Evolutionary conservation across 2,329 filamentous ascomycete species (phyloP).

Genomic region (Aureobasidium melanogenum): DNA sequence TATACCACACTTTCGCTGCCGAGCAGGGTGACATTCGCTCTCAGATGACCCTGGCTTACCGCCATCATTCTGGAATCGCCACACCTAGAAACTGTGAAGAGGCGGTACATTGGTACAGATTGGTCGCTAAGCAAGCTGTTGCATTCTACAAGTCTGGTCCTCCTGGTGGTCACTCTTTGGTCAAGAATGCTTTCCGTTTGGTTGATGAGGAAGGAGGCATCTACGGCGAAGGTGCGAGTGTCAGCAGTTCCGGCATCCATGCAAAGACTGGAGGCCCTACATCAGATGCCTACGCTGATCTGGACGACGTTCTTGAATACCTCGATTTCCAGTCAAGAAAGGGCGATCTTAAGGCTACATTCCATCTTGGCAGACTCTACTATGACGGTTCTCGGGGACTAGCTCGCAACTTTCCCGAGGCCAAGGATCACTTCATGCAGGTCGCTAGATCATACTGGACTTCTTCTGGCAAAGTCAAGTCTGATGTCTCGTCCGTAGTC

Average conservation of each 20-base stretch:
- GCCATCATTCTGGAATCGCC: constrained; percentile 77
- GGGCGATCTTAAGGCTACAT: constrained; percentile 78
- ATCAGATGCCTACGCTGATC: constrained; percentile 72
- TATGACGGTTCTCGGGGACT: constrained; percentile 77
- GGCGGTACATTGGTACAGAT: constrained; percentile 82
- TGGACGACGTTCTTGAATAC: constrained; percentile 93
- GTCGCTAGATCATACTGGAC: constrained; percentile 77
- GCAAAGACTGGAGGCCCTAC: constrained; percentile 64
- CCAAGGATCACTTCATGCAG: constrained; percentile 71
- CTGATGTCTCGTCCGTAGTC: constrained; percentile 59
- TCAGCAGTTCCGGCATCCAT: constrained; percentile 75
- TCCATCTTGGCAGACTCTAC: constrained; percentile 75
- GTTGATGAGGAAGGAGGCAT: constrained; percentile 86
- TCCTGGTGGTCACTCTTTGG: constrained; percentile 73
- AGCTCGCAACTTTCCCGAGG: constrained; percentile 61
- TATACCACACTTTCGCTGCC: constrained; percentile 93
- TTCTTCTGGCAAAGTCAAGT: constrained; percentile 59
- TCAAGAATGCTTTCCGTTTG: constrained; percentile 71
- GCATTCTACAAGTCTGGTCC: constrained; percentile 81
- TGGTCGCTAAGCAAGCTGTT: constrained; percentile 87
- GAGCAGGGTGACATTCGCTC: constrained; percentile 72
- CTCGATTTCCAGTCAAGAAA: constrained; percentile 84
- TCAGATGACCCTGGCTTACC: constrained; percentile 87
- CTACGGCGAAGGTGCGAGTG: constrained; percentile 91
- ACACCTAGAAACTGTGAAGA: constrained; percentile 78